Percentiles rank a stretch among this genome's conserved stretches.
Evolutionary conservation across 331 rosid genomes (phyloP).

Genomic region (Malus hybrid): DNA sequence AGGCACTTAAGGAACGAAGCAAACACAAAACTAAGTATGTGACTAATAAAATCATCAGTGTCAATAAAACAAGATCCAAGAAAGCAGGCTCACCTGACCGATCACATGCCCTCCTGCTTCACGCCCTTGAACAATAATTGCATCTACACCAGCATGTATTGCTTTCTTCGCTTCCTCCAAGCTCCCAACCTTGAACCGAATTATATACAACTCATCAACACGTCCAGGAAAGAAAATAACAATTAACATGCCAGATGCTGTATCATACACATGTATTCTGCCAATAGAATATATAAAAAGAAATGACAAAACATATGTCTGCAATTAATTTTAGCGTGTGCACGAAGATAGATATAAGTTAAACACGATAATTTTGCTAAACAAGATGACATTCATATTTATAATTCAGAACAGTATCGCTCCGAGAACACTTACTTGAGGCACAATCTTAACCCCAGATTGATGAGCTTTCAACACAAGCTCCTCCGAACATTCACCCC

Average conservation of each 20-base stretch:
- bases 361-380: not conserved
- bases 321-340: too few relatives aligned
- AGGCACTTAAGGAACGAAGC: not conserved
- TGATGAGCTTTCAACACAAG: constrained; percentile 51
- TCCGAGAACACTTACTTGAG: constrained; percentile 52
- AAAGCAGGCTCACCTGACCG: constrained; percentile 49
- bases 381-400: not conserved
- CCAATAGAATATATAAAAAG: too few relatives aligned
- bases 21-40: not conserved
- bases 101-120: constrained; percentile 99
- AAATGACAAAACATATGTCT: too few relatives aligned
- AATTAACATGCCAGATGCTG: too few relatives aligned
- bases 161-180: constrained; percentile 50
- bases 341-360: too few relatives aligned
- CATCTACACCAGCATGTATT: constrained; percentile 64
- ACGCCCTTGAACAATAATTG: constrained; percentile 73
- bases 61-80: not conserved
- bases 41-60: not conserved
- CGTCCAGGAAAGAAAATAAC: not conserved
- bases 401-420: not conserved
- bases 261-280: too few relatives aligned
- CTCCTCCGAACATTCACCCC: constrained; percentile 66
- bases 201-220: constrained; percentile 3
- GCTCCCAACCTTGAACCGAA: constrained; percentile 54
- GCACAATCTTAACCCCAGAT: constrained; percentile 73